Base-by-base conservation (phyloP, 305 asterid genomes). In the Fraxinus nigra region DNA sequence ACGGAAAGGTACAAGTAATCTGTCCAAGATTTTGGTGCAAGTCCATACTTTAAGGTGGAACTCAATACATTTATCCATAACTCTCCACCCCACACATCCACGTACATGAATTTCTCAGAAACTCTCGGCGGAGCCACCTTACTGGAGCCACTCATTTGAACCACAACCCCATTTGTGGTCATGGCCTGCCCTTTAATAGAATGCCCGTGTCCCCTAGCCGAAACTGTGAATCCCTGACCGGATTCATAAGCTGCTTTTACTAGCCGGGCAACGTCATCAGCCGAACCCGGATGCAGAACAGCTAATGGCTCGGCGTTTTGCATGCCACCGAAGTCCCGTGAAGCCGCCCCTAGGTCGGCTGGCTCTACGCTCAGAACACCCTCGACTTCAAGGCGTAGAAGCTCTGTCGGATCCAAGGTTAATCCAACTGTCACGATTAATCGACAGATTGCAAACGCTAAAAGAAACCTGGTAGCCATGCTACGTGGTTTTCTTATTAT, bases 71-170 rank as follows among this genome's bases (percentile, higher is more conserved):
- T 94, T 37, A 91, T 88, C 98, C 98, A 93, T 0, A 90, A 54
- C 56, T 92, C 95, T 14, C 97, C 98, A n/a, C 97, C 98, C 98
- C 98, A 92, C 30, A 88, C 97, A 80, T 93, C 98, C 46, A 88
- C 95, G 82, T 87, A 85, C 94, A 87, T 90, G 13, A 75, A 82
- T 77, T 87, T 79, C 93, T 88, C 92, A 72, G 87, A 87, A 76
- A 91, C 89, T 61, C 48, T 77, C 0, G 90, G 86, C 81, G 72
- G 77, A 24, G 82, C 56, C 78, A 85, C 65, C 86, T 70, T 72
- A 43, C 48, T 7, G 0, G 65, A n/a, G 28, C 91, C 81, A 76
- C 90, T 91, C 98, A 92, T 93, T 85, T 91, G 91, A 72, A 93
- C 69, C 7, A 93, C 97, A 26, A 92, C 87, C 2, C 97, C 97